A percentile compares a stretch with the other conserved stretches of the same genome.
Evolutionary conservation across 345 rosid species (phyloP).

Genomic region (Eutrema heterophyllum): DNA sequence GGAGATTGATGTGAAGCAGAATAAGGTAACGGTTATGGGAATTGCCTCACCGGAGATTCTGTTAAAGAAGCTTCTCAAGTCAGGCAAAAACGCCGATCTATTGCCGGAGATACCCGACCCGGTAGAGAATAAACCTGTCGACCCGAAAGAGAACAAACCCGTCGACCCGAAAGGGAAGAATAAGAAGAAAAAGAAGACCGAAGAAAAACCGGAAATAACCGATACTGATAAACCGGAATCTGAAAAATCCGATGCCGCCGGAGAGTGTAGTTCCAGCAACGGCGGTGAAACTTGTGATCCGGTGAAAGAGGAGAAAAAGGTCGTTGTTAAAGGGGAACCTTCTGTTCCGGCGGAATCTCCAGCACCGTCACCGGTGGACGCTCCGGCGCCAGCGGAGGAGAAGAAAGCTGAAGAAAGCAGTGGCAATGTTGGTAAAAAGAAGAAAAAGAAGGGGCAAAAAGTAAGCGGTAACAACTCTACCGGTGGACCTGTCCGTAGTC

Average conservation of each 20-base stretch:
- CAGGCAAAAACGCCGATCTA: slow-evolving; percentile 63
- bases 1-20: slow-evolving; percentile 55
- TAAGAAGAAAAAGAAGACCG: slow-evolving; percentile 10
- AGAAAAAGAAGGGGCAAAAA: slow-evolving; percentile 61
- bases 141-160: slow-evolving; percentile 17
- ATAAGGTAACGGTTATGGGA: slow-evolving; percentile 60
- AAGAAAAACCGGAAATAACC: slow-evolving; percentile 3
- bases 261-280: background rate
- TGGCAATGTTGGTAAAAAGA: slow-evolving; percentile 43
- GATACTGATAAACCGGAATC: slow-evolving; percentile 10
- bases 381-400: slow-evolving; percentile 34
- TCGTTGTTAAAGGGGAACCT: slow-evolving; percentile 24
- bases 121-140: slow-evolving; percentile 32
- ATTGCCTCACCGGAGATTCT: slow-evolving; percentile 47
- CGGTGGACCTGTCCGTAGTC: slow-evolving; percentile 14
- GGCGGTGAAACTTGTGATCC: background rate
- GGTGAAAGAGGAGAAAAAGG: slow-evolving; percentile 33
- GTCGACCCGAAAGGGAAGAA: background rate
- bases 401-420: slow-evolving; percentile 19
- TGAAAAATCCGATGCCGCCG: slow-evolving; percentile 27
- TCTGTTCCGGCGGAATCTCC: slow-evolving; percentile 14
- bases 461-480: slow-evolving; percentile 15
- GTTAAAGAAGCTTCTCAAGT: slow-evolving; percentile 54
- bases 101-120: slow-evolving; percentile 42
- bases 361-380: slow-evolving; percentile 21